Conservation (phyloP, 2,329 filamentous ascomycete species). For the Pyricularia pennisetigena region DNA sequence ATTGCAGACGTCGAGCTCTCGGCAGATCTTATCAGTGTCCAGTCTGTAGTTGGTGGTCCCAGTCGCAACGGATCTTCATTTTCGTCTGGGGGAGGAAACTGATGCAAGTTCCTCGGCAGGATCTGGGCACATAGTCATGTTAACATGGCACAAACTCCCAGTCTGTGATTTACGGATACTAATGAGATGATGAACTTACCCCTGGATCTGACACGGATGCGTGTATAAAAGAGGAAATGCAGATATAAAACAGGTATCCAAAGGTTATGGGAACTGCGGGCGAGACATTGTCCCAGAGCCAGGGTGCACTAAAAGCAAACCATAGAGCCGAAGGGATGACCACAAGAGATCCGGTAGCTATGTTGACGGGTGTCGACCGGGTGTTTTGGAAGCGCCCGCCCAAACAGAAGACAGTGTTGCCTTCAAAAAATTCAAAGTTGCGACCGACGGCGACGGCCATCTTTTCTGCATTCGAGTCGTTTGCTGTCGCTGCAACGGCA, state of each 20-base stretch:
- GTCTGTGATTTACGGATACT: not conserved
- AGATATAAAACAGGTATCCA: slow-evolving; percentile 84
- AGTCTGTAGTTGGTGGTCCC: slow-evolving; percentile 82
- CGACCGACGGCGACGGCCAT: slow-evolving; percentile 48
- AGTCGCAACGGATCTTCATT: slow-evolving; percentile 73
- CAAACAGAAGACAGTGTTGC: slow-evolving; percentile 84
- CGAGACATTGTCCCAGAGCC: slow-evolving; percentile 77
- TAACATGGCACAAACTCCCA: not conserved
- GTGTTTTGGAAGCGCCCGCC: slow-evolving; percentile 85
- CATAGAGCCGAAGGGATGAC: slow-evolving; percentile 72
- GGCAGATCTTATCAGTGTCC: slow-evolving; percentile 81
- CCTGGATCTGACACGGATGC: slow-evolving; percentile 89
- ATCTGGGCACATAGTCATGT: slow-evolving; percentile 46
- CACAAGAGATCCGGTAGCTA: slow-evolving; percentile 75
- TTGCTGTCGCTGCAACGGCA: slow-evolving; percentile 7
- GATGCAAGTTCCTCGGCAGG: slow-evolving; percentile 82
- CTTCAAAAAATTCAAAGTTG: slow-evolving; percentile 88
- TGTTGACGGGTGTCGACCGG: slow-evolving; percentile 76
- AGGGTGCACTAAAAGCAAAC: slow-evolving; percentile 75
- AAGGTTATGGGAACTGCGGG: slow-evolving; percentile 84
- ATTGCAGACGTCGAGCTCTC: slow-evolving; percentile 72
- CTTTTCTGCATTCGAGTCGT: slow-evolving; percentile 19
- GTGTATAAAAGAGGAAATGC: slow-evolving; percentile 87
- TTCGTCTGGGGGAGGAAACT: slow-evolving; percentile 66
- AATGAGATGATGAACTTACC: slow-evolving; percentile 33